phyloP scores from a whole-genome alignment of 2,329 filamentous ascomycete species.

The Venturia nashicola region DNA sequence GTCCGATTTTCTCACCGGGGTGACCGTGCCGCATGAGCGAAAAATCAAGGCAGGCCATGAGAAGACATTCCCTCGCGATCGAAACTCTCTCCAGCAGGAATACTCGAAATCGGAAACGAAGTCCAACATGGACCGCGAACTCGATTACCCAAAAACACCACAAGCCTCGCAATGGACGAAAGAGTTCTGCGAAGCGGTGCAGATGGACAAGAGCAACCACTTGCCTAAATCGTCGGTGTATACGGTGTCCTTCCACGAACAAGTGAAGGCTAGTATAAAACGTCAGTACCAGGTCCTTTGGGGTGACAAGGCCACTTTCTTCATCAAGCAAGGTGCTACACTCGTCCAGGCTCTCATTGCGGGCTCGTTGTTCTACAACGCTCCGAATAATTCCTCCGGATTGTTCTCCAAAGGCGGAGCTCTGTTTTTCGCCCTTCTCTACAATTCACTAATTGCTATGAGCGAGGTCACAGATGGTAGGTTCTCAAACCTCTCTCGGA shows the following conservation, averaged over 20 bases:
- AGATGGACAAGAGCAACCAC: background rate
- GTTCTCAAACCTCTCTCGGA: background rate
- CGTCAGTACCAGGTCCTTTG: conserved; percentile 38
- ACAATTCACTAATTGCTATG: conserved; percentile 49
- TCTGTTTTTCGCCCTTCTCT: conserved; percentile 50
- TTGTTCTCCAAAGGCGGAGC: conserved; percentile 49
- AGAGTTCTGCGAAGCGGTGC: conserved; percentile 18
- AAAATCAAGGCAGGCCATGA: conserved; percentile 45
- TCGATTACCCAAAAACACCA: background rate
- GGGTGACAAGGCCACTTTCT: conserved; percentile 38
- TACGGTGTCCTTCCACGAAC: conserved; percentile 25
- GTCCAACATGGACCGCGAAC: conserved; percentile 18
- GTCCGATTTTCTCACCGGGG: conserved; percentile 56
- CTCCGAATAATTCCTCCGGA: conserved; percentile 39
- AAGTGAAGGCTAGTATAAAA: conserved; percentile 27
- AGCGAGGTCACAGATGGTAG: conserved; percentile 43
- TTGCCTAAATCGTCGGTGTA: conserved; percentile 12
- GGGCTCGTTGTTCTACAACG: conserved; percentile 39
- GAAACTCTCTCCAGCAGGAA: conserved; percentile 49
- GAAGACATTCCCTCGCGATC: conserved; percentile 48
- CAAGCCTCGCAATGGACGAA: conserved; percentile 15
- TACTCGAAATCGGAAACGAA: conserved; percentile 8
- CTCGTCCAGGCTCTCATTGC: conserved; percentile 28
- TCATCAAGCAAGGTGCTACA: conserved; percentile 39
- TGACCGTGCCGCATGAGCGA: conserved; percentile 54